Conservation (phyloP, 1,284 basidiomycete genomes). For the Rhodotorula sp. region DNA sequence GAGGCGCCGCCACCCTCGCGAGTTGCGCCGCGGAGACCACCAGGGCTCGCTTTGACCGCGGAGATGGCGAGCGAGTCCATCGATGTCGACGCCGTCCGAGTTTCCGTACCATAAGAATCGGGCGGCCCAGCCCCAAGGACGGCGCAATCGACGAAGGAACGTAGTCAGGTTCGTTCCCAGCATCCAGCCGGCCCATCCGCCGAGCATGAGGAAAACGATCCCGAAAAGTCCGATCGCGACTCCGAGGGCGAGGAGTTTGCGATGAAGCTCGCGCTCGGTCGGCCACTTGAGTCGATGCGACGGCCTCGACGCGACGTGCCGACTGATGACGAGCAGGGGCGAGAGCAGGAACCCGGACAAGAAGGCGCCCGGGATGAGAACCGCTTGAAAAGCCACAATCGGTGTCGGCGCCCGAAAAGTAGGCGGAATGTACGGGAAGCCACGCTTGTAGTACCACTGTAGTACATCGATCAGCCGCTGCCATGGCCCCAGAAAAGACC, state of each 20-base stretch:
- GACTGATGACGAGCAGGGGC: slow-evolving; percentile 86
- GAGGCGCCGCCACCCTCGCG: slow-evolving; percentile 69
- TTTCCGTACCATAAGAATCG: slow-evolving; percentile 65
- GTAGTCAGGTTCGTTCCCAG: slow-evolving; percentile 66
- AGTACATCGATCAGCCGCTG: slow-evolving; percentile 38
- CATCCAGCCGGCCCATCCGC: slow-evolving; percentile 88
- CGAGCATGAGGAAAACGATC: slow-evolving; percentile 81
- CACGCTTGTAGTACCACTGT: slow-evolving; percentile 75
- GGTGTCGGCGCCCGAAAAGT: slow-evolving; percentile 92
- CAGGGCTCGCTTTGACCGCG: slow-evolving; percentile 15
- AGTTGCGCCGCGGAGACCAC: background rate
- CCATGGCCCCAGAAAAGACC: background rate
- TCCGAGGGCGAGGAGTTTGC: slow-evolving; percentile 77
- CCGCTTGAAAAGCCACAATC: slow-evolving; percentile 86
- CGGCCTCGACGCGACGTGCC: slow-evolving; percentile 88
- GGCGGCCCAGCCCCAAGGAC: slow-evolving; percentile 83
- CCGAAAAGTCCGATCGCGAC: slow-evolving; percentile 79
- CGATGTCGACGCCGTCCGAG: slow-evolving; percentile 51
- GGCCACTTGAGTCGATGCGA: slow-evolving; percentile 80
- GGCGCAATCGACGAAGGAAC: slow-evolving; percentile 19
- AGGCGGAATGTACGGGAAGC: slow-evolving; percentile 34
- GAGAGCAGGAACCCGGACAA: slow-evolving; percentile 91
- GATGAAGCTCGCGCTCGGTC: slow-evolving; percentile 79
- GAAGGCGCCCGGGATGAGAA: slow-evolving; percentile 88
- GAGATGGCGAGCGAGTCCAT: background rate